Evolutionary conservation across 495 filamentous ascomycete species (phyloP), one percentile per base, ranked within the genome.

Genomic region (Neurospora sp.): DNA sequence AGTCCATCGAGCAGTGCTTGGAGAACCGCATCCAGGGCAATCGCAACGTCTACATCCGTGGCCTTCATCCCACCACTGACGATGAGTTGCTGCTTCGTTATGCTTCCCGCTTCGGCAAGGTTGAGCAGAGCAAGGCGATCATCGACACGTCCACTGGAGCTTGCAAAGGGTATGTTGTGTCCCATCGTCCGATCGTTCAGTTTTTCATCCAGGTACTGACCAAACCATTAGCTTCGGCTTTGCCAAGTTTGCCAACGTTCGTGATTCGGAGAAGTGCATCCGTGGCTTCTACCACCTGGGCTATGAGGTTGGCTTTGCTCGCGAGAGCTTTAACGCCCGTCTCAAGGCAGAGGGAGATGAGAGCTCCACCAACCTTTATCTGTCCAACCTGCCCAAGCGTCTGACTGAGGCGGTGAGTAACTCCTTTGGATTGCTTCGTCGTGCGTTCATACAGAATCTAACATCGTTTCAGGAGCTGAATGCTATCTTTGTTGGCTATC

Each of bases 261-360:
- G 91, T 37, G 92, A 97, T 75, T 96, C 95, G 18, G 94, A 98
- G 84, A 91, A 92, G 74, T 98, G 95, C 83, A 98, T 99, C 82
- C 93, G 93, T 44, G 95, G 92, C n/a, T 96, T 99, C 79, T 94
- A 93, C 80, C 91, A 92, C 77, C 88, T 94, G 72, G 95, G 95
- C 49, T 98, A 98, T 78, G 96, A 99, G 84, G 95, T 95, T 74
- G 96, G 94, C 78, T 99, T 97, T 83, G 96, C 96, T 74, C 88
- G 93, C 79, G 94, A 98, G 83, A 97, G 94, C 12, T 97, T 97
- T 84, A 98, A 98, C 79, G 91, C 93, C 74, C 92, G 96, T 75
- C 91, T 99, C 69, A 97, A 98, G 84, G 93, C 93, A 69, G 89
- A 97, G 75, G 91, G 93, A 71, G 93, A 98, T 79, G 90, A 90